Conservation (phyloP, 495 filamentous ascomycete genomes). For the Cairneyella variabilis region DNA sequence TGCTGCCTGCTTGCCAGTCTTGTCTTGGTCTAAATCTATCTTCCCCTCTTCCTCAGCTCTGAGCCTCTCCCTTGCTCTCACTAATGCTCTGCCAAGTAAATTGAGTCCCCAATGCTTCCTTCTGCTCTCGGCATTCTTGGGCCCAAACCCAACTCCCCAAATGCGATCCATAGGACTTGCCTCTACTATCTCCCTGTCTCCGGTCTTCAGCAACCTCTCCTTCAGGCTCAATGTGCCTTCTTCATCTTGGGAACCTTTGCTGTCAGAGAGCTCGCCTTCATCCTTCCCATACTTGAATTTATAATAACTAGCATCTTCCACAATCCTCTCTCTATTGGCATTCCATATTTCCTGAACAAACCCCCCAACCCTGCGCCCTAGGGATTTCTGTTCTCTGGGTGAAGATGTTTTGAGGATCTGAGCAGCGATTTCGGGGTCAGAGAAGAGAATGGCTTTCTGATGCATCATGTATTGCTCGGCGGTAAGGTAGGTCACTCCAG, state of each 20-base stretch:
- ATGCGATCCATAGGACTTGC: slow-evolving; percentile 58
- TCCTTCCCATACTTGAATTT: slow-evolving; percentile 49
- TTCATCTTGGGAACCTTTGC: too few species aligned
- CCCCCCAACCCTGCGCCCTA: slow-evolving; percentile 52
- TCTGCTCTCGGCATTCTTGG: slow-evolving; percentile 41
- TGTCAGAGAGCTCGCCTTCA: slow-evolving; percentile 48
- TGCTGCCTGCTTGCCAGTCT: background rate
- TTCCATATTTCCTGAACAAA: slow-evolving; percentile 55
- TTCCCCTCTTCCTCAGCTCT: slow-evolving; percentile 11
- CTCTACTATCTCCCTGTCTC: slow-evolving; percentile 58
- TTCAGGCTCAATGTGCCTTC: slow-evolving; percentile 52
- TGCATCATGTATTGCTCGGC: slow-evolving; percentile 56
- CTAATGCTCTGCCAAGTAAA: slow-evolving; percentile 52
- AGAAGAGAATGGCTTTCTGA: slow-evolving; percentile 55
- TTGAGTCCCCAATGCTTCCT: slow-evolving; percentile 61
- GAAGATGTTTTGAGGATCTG: slow-evolving; percentile 39
- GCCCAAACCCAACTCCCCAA: slow-evolving; percentile 64
- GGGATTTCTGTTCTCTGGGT: slow-evolving; percentile 44
- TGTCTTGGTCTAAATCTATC: background rate
- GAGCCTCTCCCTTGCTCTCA: slow-evolving; percentile 18
- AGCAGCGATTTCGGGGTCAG: slow-evolving; percentile 30
- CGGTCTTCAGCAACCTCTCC: slow-evolving; percentile 50
- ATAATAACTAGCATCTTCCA: slow-evolving; percentile 52
- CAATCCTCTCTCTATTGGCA: slow-evolving; percentile 47
- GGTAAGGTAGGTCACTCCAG: slow-evolving; percentile 4